These are phyloP conservation scores for Myxozyma geophila DNA, from an alignment of 805 yeast species.

Conservation along the genomic window DNA sequence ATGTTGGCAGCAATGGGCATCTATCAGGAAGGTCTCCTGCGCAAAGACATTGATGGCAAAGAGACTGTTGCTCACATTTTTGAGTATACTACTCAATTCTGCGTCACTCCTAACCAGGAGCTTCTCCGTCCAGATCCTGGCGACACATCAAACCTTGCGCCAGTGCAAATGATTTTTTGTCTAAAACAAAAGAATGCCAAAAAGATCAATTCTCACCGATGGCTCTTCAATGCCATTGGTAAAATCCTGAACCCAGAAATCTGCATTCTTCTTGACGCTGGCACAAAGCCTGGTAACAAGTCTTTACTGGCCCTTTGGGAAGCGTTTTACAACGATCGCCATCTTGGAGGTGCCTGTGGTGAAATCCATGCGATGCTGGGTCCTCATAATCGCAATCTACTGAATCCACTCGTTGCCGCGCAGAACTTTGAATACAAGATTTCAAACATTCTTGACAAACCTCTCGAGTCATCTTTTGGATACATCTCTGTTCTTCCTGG, in stretches of 20 bases:
- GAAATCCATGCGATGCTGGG: conserved; percentile 91
- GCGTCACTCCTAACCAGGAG: conserved; percentile 50
- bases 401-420: conserved; percentile 91
- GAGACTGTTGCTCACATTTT: conserved; percentile 68
- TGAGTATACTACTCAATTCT: conserved; percentile 63
- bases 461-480: conserved; percentile 67
- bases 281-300: conserved; percentile 85
- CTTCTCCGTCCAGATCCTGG: conserved; percentile 61
- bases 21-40: conserved; percentile 69
- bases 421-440: conserved; percentile 58
- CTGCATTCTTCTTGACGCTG: conserved; percentile 87
- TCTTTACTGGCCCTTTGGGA: conserved; percentile 90
- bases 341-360: conserved; percentile 98
- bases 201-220: conserved; percentile 93
- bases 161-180: conserved; percentile 88
- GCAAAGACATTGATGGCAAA: conserved; percentile 61
- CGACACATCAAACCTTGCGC: conserved; percentile 60
- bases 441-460: conserved; percentile 69
- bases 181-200: conserved; percentile 85
- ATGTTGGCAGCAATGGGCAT: conserved; percentile 67
- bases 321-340: conserved; percentile 71
- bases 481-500: conserved; percentile 70
- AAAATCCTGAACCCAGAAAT: conserved; percentile 80
- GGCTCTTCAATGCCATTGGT: conserved; percentile 95
- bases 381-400: conserved; percentile 54